Evolutionary conservation across 371 early-diverging fungal genomes (phyloP).

Genomic region (Coelomomyces lativittatus): DNA sequence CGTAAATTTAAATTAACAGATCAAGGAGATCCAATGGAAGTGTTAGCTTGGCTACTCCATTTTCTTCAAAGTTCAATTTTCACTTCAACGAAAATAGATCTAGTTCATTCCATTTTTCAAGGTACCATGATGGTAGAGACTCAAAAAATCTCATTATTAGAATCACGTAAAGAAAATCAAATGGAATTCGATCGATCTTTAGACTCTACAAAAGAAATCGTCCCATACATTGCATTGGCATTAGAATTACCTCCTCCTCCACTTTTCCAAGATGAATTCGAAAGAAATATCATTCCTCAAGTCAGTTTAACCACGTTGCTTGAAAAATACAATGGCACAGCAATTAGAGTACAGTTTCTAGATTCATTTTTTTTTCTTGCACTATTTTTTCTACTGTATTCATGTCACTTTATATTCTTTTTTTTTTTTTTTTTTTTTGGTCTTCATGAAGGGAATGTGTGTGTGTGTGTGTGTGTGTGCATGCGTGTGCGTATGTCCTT

Average conservation of each 20-base stretch:
- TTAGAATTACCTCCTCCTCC: slow-evolving; percentile 85
- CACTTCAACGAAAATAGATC: too few species aligned
- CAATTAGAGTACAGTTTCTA: slow-evolving; percentile 26
- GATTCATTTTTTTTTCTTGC: too few species aligned
- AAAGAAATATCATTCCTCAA: slow-evolving; percentile 82
- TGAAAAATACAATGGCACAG: slow-evolving; percentile 65
- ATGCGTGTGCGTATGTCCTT: neutral
- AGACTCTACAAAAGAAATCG: slow-evolving; percentile 5
- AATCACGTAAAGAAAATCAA: slow-evolving; percentile 7
- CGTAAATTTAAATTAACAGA: slow-evolving; percentile 59
- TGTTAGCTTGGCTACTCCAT: slow-evolving; percentile 85
- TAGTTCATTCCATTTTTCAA: slow-evolving; percentile 63
- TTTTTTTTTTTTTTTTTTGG: neutral
- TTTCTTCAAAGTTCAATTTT: slow-evolving; percentile 60
- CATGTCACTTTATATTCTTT: neutral
- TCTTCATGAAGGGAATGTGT: neutral
- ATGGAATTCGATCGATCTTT: slow-evolving; percentile 18
- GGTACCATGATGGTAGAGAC: slow-evolving; percentile 60
- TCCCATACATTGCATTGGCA: slow-evolving; percentile 67
- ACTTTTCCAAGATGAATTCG: slow-evolving; percentile 70
- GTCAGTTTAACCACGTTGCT: slow-evolving; percentile 57
- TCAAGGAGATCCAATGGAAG: slow-evolving; percentile 74
- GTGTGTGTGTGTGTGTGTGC: neutral
- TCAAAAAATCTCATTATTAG: slow-evolving; percentile 23
- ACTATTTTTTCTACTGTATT: neutral